These are phyloP conservation scores for Nakazawaea siamensis DNA, from an alignment of 805 yeast genomes.

Conservation along the genomic window DNA sequence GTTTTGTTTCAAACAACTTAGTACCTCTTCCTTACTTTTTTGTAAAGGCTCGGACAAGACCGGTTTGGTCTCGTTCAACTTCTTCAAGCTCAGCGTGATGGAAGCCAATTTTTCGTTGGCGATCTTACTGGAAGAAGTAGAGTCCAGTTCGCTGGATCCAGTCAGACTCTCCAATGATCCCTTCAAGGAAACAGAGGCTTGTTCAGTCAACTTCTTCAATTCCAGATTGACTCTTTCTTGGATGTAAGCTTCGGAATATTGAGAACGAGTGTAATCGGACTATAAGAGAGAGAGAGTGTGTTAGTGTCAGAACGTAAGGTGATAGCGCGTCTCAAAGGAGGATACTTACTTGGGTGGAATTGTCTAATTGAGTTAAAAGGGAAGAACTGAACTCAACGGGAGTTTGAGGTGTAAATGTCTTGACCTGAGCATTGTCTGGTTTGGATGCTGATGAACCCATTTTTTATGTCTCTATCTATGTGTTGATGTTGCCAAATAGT, in stretches of 20 bases:
- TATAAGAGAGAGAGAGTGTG: no score
- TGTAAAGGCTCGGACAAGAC: conserved; percentile 30
- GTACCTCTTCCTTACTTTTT: conserved; percentile 40
- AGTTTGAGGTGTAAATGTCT: conserved; percentile 57
- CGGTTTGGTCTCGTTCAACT: conserved; percentile 21
- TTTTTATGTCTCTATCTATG: no score
- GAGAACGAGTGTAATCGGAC: conserved; percentile 65
- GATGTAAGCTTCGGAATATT: conserved; percentile 56
- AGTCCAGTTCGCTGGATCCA: conserved; percentile 23
- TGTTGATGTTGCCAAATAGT: no score
- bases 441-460: conserved; percentile 60
- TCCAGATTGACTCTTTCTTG: conserved; percentile 57
- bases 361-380: conserved; percentile 54
- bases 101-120: conserved; percentile 24
- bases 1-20: conserved; percentile 54
- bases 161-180: conserved; percentile 32
- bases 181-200: conserved; percentile 44
- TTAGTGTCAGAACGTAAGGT: conserved; percentile 11
- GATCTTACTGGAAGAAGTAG: conserved; percentile 15
- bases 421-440: conserved; percentile 39
- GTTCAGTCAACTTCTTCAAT: conserved; percentile 43
- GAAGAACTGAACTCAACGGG: conserved; percentile 64
- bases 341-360: conserved; percentile 42
- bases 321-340: background rate
- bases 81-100: conserved; percentile 25